These are phyloP conservation scores for Aspergillus piperis DNA, from an alignment of 2,329 filamentous ascomycete species.

Conservation along the genomic window DNA sequence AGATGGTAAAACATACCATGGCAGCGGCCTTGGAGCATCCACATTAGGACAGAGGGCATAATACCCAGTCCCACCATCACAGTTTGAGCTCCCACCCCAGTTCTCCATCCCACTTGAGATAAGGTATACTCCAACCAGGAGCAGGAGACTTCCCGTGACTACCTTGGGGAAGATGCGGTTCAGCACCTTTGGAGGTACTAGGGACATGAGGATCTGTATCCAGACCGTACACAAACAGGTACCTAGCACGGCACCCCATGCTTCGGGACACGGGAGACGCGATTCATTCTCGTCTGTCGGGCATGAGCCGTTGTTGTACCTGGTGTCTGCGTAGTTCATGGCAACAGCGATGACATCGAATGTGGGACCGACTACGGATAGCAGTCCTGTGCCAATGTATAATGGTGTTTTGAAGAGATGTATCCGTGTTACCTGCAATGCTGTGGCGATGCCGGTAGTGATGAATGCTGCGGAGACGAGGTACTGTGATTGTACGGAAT, in stretches of 20 bases:
- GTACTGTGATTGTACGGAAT: constrained; percentile 66
- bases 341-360: constrained; percentile 77
- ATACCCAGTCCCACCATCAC: constrained; percentile 60
- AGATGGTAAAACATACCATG: constrained; percentile 53
- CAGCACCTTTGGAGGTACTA: constrained; percentile 68
- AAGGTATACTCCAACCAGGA: constrained; percentile 72
- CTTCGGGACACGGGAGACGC: constrained; percentile 72
- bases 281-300: constrained; percentile 61
- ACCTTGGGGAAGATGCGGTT: constrained; percentile 77
- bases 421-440: constrained; percentile 76
- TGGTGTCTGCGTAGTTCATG: constrained; percentile 72
- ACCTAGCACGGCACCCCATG: constrained; percentile 73
- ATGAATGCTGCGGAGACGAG: constrained; percentile 78
- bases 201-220: constrained; percentile 72
- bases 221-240: constrained; percentile 66
- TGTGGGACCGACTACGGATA: constrained; percentile 77
- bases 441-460: constrained; percentile 72
- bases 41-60: constrained; percentile 68
- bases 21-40: constrained; percentile 68
- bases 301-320: constrained; percentile 69
- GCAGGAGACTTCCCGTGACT: constrained; percentile 70
- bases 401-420: constrained; percentile 73
- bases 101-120: constrained; percentile 71
- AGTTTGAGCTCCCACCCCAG: constrained; percentile 64
- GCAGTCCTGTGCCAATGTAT: constrained; percentile 74